Base-by-base conservation (phyloP, 805 yeast genomes). In the Blastobotrys attinorum region DNA sequence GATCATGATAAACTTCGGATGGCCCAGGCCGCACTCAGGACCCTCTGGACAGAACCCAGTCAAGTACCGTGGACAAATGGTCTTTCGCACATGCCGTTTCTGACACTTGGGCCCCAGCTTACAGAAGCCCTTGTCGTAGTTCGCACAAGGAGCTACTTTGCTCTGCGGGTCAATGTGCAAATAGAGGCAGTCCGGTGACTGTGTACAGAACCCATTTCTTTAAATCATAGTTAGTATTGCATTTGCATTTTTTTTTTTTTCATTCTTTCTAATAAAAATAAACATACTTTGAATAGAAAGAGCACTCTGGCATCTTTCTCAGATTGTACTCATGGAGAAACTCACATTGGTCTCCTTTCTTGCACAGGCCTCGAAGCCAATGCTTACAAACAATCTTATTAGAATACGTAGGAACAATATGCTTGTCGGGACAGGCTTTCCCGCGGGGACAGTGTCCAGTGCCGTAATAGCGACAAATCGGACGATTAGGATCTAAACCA, bases 321-420 rank as follows among this genome's bases (percentile, higher is more conserved):
- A 92, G 66, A 58, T 92, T 90, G 59, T 89, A 89, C 60, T 92
- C 99, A 64, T 92, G 99, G 37, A 92, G 66, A 57, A 86, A 92
- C 67, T 92, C 99, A 64, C 99, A 92, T 52, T 85, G 86, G 54
- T 88, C 95, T 40, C 94, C 95, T 69, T 90, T 90, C 66, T 92
- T 92, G 65, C 99, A 92, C 29, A 92, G 73, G 0, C 99, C 99
- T 52, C 97, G 76, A 29, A 92, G 75, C 99, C 98, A 92, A 69
- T 92, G 97, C 71, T 92, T 90, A 62, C 98, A 92, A 3, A 92
- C 98, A 43, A 92, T 86, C 61, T 83, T 81, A 61, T 81, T 81
- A 42, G 73, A 70, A 57, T 76, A 78, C 38, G 73, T 73, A 42
- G 76, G 79, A 41, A 77, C 75, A 27, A 81, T 81, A 64, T 90